Percentiles rank a stretch among this genome's conserved stretches.
These are phyloP conservation scores for Leucoagaricus sp. DNA, from an alignment of 1,284 basidiomycete genomes.

Conservation along the genomic window DNA sequence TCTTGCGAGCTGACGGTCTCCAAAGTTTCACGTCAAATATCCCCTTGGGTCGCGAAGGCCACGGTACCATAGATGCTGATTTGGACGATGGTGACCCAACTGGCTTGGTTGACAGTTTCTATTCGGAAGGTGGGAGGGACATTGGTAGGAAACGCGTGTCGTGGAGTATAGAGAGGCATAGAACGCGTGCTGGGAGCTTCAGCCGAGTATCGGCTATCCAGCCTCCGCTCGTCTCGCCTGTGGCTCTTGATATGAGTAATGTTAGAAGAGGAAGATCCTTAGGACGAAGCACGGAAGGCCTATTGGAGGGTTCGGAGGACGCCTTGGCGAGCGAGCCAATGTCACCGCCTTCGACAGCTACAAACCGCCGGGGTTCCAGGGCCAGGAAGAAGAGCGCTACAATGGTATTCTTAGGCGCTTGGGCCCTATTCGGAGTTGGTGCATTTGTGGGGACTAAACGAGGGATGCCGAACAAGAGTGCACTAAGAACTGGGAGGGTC, in stretches of 20 bases:
- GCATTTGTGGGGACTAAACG: slow-evolving; percentile 38
- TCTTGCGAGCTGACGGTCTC: slow-evolving; percentile 24
- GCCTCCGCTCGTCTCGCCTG: not conserved
- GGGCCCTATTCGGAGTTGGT: slow-evolving; percentile 69
- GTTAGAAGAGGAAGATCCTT: slow-evolving; percentile 7
- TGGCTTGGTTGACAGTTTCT: slow-evolving; percentile 66
- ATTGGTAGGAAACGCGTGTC: slow-evolving; percentile 55
- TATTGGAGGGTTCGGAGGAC: slow-evolving; percentile 1
- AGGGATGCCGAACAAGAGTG: slow-evolving; percentile 26
- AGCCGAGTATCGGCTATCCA: slow-evolving; percentile 28
- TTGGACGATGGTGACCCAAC: slow-evolving; percentile 51
- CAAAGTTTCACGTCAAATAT: slow-evolving; percentile 20
- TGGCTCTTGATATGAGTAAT: not conserved
- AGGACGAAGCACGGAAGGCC: not conserved
- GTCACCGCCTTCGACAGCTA: not conserved
- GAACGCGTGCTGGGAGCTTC: slow-evolving; percentile 43
- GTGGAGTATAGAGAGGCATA: slow-evolving; percentile 63
- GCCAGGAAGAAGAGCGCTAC: slow-evolving; percentile 64
- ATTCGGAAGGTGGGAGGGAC: slow-evolving; percentile 61
- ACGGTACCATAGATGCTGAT: not conserved
- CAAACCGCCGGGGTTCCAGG: slow-evolving; percentile 48
- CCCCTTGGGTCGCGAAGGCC: slow-evolving; percentile 26
- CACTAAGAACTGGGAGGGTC: slow-evolving; percentile 34
- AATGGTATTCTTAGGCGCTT: slow-evolving; percentile 73
- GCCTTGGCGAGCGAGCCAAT: not conserved